Evolutionary conservation across 192 early-diverging fungal species (phyloP).

Genomic region (Glomus cerebriforme): DNA sequence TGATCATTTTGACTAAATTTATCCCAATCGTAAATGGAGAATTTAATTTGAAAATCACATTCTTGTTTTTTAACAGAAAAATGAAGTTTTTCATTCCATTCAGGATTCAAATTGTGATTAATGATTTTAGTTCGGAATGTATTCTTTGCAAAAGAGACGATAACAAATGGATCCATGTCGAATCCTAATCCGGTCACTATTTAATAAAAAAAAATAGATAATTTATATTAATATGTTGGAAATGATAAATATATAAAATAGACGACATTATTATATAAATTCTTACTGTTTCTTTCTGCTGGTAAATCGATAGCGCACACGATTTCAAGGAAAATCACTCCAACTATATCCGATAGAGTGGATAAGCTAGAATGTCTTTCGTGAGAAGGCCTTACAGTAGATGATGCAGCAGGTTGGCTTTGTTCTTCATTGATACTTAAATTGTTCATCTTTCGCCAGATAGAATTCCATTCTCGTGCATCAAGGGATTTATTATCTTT

Average conservation of each 20-base stretch:
- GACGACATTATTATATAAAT: conserved; percentile 4
- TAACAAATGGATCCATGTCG: conserved; percentile 84
- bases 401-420: background rate
- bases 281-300: conserved; percentile 39
- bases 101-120: conserved; percentile 68
- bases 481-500: conserved; percentile 23
- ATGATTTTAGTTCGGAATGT: conserved; percentile 71
- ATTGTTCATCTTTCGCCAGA: conserved; percentile 15
- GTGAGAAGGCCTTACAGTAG: background rate
- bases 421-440: conserved; percentile 14
- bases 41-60: conserved; percentile 49
- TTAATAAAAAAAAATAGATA: background rate
- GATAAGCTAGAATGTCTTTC: background rate
- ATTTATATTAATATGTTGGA: background rate
- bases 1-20: conserved; percentile 69
- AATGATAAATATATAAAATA: background rate
- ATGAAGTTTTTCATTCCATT: conserved; percentile 75
- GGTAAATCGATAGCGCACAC: conserved; percentile 42
- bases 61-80: conserved; percentile 55
- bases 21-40: conserved; percentile 75
- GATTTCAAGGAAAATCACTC: conserved; percentile 45
- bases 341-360: conserved; percentile 21
- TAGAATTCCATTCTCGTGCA: conserved; percentile 21
- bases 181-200: conserved; percentile 58
- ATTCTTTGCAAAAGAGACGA: conserved; percentile 67